Conservation (phyloP, 768 basidiomycete species). For the Lyophyllum decastes region DNA sequence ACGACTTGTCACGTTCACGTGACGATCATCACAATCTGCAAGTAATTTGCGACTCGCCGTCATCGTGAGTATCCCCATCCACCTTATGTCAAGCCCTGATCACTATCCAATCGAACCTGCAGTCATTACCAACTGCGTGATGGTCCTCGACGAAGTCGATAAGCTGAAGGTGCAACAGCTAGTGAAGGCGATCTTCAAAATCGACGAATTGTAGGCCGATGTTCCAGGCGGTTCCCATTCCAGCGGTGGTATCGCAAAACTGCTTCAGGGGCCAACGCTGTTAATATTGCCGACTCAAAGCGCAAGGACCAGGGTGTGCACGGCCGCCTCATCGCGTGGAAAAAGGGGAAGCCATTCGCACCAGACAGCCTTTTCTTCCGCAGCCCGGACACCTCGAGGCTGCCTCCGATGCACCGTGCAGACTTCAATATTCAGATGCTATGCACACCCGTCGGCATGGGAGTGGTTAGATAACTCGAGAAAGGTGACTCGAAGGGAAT, state of each 20-base stretch:
- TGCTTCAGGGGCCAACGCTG: constrained; percentile 11
- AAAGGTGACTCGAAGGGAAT: no score
- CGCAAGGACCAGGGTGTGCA: constrained; percentile 2
- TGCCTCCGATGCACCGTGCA: constrained; percentile 21
- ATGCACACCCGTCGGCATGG: constrained; percentile 18
- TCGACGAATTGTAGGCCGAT: not conserved
- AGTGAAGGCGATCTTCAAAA: not conserved
- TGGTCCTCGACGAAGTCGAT: constrained; percentile 5
- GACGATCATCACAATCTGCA: not conserved
- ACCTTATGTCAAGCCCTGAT: not conserved
- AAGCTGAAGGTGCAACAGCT: not conserved
- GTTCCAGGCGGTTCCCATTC: constrained; percentile 7
- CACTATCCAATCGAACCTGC: constrained; percentile 4
- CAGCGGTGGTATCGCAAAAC: constrained; percentile 17
- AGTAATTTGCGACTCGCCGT: not conserved
- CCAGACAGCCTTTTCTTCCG: constrained; percentile 21
- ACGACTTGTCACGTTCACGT: constrained; percentile 5
- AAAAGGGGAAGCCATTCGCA: constrained; percentile 15
- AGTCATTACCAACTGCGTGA: constrained; percentile 4
- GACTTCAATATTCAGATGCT: constrained; percentile 26
- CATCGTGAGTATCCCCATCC: not conserved
- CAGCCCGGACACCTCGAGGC: constrained; percentile 21
- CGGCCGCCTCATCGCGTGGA: constrained; percentile 21
- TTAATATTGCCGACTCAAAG: not conserved
- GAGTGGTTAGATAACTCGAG: constrained; percentile 11